phyloP scores from a whole-genome alignment of 1,284 basidiomycete species.

The Heterobasidion irregulare region DNA sequence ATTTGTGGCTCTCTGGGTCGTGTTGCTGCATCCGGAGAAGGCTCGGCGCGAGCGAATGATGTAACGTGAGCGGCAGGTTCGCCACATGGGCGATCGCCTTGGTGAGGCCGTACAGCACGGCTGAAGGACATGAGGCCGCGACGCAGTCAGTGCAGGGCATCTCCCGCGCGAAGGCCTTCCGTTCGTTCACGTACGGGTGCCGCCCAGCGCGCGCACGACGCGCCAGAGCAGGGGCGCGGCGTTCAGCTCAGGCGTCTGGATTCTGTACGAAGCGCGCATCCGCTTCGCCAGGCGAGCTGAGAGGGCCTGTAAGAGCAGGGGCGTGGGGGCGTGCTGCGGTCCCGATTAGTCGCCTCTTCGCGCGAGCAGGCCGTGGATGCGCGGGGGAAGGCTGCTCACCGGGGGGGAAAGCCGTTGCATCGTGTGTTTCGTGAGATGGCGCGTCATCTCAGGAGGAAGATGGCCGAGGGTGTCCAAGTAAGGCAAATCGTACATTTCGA shows the following conservation, averaged over 20 bases:
- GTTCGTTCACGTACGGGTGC: conserved; percentile 56
- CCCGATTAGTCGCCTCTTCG: not conserved
- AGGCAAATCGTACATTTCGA: conserved; percentile 71
- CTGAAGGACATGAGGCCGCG: conserved; percentile 23
- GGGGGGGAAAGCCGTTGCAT: conserved; percentile 58
- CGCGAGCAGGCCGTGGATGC: not conserved
- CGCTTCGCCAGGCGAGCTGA: conserved; percentile 54
- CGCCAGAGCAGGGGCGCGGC: conserved; percentile 77
- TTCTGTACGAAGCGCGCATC: conserved; percentile 42
- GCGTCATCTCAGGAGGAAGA: conserved; percentile 57
- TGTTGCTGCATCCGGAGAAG: conserved; percentile 24
- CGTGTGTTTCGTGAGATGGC: conserved; percentile 64
- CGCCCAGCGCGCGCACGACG: conserved; percentile 59
- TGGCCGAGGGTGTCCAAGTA: conserved; percentile 71
- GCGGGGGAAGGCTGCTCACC: conserved; percentile 32
- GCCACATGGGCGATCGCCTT: conserved; percentile 51
- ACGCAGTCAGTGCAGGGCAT: not conserved
- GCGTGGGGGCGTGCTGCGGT: conserved; percentile 55
- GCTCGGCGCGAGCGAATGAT: conserved; percentile 43
- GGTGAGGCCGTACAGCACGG: conserved; percentile 52
- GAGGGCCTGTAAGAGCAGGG: conserved; percentile 49
- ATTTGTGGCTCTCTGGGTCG: conserved; percentile 40
- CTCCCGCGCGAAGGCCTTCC: not conserved
- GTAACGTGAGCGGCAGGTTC: conserved; percentile 53
- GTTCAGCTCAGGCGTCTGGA: conserved; percentile 76